phyloP scores from a whole-genome alignment of 2,329 filamentous ascomycete species.

The Rutstroemia sp. region DNA sequence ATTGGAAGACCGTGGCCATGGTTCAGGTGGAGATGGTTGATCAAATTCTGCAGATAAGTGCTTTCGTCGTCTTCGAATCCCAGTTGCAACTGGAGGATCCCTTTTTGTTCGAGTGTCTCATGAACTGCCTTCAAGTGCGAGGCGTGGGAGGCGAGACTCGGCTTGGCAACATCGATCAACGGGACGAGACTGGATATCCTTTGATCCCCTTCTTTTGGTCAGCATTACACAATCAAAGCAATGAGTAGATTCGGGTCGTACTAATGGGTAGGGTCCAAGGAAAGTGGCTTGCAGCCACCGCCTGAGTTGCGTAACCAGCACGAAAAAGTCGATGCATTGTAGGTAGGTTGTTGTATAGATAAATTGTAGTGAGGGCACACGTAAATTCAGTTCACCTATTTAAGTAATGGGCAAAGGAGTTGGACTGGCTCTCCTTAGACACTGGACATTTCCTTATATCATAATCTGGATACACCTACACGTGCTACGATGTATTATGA shows the following conservation, averaged over 20 bases:
- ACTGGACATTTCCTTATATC: not conserved
- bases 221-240: not conserved
- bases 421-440: not conserved
- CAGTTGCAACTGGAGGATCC: slow-evolving; percentile 18
- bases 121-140: slow-evolving; percentile 8
- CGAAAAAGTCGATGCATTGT: not conserved
- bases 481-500: no score
- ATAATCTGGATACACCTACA: not conserved
- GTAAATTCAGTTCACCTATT: not conserved
- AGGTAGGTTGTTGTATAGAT: not conserved
- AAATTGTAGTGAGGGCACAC: not conserved
- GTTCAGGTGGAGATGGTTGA: not conserved
- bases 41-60: slow-evolving; percentile 18
- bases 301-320: not conserved
- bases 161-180: not conserved
- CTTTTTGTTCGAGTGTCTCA: slow-evolving; percentile 13
- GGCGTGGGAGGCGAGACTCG: not conserved
- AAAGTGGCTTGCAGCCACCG: not conserved
- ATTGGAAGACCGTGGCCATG: slow-evolving; percentile 20
- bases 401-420: not conserved
- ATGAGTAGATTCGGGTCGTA: not conserved
- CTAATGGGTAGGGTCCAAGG: not conserved
- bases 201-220: not conserved
- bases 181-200: not conserved
- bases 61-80: slow-evolving; percentile 17